Evolutionary conservation across 2,329 filamentous ascomycete species (phyloP), one percentile per base, ranked within the genome.

Genomic region (Neofusicoccum parvum): DNA sequence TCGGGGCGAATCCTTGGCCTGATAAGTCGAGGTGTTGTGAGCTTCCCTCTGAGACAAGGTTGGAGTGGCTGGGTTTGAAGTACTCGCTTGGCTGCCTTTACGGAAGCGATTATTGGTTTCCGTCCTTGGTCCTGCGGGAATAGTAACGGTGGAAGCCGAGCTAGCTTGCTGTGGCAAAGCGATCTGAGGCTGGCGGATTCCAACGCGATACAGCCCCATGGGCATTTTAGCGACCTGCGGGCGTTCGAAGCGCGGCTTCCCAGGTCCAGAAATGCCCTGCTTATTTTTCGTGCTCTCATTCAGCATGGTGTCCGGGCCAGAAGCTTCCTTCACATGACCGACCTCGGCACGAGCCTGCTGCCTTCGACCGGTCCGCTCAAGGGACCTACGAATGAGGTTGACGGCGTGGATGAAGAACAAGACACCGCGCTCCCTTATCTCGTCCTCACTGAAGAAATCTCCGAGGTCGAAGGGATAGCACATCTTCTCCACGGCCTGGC

Each of bases 401-500:
- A 65, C n/a, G 5, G 51, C 45, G 9, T 48, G n/a, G 3, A 23
- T 34, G 5, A 65, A 45, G 43, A 65, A 65, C 12, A 65, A 48
- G 15, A 36, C 32, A 34, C 63, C 63, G 7, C 14, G 53, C 3
- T 59, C 20, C 20, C 36, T 7, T 15, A 65, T 15, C 23, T 65
- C 63, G 23, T 34, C 20, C 12, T 27, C 17, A 14, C 20, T 39
- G 36, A 65, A 65, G 27, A 65, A 10, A 3, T 62, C 39, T 23
- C 15, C 34, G 17, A 65, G 43, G 3, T 36, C 23, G 17, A 41
- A 48, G 14, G 50, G 50, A 17, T 50, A 15, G 53, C 45, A 49
- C 5, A 65, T 41, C 45, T 43, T 20, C 9, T 27, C 20, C 23
- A 65, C 34, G 14, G 23, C 37, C 11, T 34, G 2, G 12, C 59